Conservation (phyloP, 768 basidiomycete genomes). For the Auriscalpium vulgare region DNA sequence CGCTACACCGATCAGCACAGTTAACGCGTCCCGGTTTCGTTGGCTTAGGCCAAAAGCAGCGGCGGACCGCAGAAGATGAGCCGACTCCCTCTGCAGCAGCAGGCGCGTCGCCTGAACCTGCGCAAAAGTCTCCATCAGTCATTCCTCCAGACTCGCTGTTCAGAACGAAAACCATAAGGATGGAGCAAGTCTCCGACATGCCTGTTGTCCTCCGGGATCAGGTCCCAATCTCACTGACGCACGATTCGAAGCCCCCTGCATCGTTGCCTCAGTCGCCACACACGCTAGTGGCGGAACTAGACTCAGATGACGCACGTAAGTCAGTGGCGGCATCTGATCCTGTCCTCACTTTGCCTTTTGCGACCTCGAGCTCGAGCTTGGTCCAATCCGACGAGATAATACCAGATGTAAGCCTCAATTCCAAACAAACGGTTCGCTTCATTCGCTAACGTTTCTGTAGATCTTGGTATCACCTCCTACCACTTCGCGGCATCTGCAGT, state of each 20-base stretch:
- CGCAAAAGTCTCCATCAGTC: background rate
- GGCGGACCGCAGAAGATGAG: background rate
- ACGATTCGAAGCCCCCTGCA: too few relatives aligned
- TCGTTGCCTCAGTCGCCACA: too few relatives aligned
- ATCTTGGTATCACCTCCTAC: background rate
- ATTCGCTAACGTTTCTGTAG: too few relatives aligned
- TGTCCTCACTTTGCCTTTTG: too few relatives aligned
- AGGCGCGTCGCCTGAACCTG: background rate
- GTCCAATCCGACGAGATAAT: background rate
- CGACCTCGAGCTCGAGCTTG: too few relatives aligned
- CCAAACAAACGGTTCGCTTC: slow-evolving; percentile 5
- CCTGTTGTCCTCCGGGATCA: too few relatives aligned
- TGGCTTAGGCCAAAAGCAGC: background rate
- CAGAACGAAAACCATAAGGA: slow-evolving; percentile 8
- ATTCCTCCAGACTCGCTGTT: slow-evolving; percentile 5
- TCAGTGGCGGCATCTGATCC: too few relatives aligned
- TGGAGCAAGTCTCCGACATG: slow-evolving; percentile 1
- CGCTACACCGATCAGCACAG: slow-evolving; percentile 43
- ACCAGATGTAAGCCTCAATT: slow-evolving; percentile 2
- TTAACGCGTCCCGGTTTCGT: slow-evolving; percentile 20
- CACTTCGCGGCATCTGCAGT: slow-evolving; percentile 43
- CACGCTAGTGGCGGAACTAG: too few relatives aligned
- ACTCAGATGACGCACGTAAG: too few relatives aligned
- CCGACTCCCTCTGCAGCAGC: background rate
- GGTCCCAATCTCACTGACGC: too few relatives aligned